phyloP scores from a whole-genome alignment of 1,139 yeast species.

The Zygosaccharomyces sapae region DNA sequence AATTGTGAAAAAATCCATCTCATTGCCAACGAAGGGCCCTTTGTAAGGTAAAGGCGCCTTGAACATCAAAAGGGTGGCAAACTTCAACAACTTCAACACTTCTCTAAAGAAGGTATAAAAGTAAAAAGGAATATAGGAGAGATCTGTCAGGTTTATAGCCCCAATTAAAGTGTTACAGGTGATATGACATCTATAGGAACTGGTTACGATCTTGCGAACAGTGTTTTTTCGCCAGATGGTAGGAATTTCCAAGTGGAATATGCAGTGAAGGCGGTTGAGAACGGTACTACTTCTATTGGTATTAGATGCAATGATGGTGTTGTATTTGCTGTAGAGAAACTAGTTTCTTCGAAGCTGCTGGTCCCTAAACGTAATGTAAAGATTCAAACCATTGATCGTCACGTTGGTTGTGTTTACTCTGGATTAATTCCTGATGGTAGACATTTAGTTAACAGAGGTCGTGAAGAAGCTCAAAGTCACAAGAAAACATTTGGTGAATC shows the following conservation, averaged over 20 bases:
- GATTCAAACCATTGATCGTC: slow-evolving; percentile 89
- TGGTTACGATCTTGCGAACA: slow-evolving; percentile 92
- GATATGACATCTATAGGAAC: slow-evolving; percentile 86
- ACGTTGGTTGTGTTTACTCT: slow-evolving; percentile 89
- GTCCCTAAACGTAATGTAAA: slow-evolving; percentile 87
- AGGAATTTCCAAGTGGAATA: slow-evolving; percentile 98
- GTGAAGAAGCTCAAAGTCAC: slow-evolving; percentile 85
- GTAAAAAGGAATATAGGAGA: background rate
- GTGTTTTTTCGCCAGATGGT: slow-evolving; percentile 86
- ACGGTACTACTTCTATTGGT: slow-evolving; percentile 93
- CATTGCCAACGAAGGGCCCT: slow-evolving; percentile 7
- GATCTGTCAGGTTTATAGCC: background rate
- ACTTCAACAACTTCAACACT: slow-evolving; percentile 6
- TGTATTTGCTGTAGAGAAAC: slow-evolving; percentile 93
- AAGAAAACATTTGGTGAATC: slow-evolving; percentile 72
- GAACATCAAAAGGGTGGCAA: slow-evolving; percentile 17
- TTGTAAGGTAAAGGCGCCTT: background rate
- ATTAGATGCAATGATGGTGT: slow-evolving; percentile 89
- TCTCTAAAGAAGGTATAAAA: background rate
- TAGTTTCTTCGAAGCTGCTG: slow-evolving; percentile 77
- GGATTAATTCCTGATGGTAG: slow-evolving; percentile 97
- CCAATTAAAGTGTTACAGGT: slow-evolving; percentile 2
- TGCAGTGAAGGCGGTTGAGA: slow-evolving; percentile 96
- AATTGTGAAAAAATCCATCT: background rate
- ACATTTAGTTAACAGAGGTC: slow-evolving; percentile 84